Conservation (phyloP, 1,284 basidiomycete species). For the Cutaneotrichosporon cutaneum region DNA sequence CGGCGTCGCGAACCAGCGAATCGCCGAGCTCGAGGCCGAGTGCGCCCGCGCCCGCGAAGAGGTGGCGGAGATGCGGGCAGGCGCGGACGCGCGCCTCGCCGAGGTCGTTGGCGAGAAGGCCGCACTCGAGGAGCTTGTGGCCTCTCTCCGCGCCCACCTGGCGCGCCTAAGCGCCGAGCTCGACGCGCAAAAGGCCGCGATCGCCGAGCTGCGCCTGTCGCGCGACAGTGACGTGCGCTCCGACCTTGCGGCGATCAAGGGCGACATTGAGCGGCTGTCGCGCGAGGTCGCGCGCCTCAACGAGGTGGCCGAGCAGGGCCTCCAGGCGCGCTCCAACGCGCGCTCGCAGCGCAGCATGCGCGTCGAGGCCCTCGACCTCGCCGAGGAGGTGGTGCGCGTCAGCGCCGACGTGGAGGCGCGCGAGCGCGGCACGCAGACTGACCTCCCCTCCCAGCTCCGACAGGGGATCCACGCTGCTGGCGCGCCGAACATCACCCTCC, state of each 20-base stretch:
- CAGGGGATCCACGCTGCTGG: slow-evolving; percentile 44
- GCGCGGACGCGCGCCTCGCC: slow-evolving; percentile 28
- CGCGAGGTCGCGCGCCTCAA: slow-evolving; percentile 78
- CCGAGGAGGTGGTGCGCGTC: slow-evolving; percentile 33
- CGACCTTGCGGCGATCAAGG: slow-evolving; percentile 61
- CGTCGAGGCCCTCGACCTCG: slow-evolving; percentile 21
- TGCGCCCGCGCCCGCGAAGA: slow-evolving; percentile 57
- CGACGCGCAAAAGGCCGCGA: slow-evolving; percentile 65
- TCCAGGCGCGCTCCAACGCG: slow-evolving; percentile 61
- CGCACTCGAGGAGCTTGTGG: slow-evolving; percentile 76
- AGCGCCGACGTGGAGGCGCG: slow-evolving; percentile 29
- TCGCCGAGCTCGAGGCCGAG: slow-evolving; percentile 76
- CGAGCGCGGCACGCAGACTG: background rate
- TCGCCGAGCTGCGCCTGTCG: slow-evolving; percentile 61
- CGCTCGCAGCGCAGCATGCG: slow-evolving; percentile 23
- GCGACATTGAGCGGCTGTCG: slow-evolving; percentile 59
- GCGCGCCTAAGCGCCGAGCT: slow-evolving; percentile 73
- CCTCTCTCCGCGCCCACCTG: slow-evolving; percentile 68
- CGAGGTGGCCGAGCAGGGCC: slow-evolving; percentile 75
- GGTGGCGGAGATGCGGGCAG: slow-evolving; percentile 47
- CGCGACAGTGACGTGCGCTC: slow-evolving; percentile 36
- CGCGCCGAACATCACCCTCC: slow-evolving; percentile 22
- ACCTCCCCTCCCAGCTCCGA: slow-evolving; percentile 37
- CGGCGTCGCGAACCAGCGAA: slow-evolving; percentile 68
- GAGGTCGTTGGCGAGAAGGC: slow-evolving; percentile 80